Base-by-base conservation (phyloP, 768 basidiomycete species). In the Leccinum boreale region DNA sequence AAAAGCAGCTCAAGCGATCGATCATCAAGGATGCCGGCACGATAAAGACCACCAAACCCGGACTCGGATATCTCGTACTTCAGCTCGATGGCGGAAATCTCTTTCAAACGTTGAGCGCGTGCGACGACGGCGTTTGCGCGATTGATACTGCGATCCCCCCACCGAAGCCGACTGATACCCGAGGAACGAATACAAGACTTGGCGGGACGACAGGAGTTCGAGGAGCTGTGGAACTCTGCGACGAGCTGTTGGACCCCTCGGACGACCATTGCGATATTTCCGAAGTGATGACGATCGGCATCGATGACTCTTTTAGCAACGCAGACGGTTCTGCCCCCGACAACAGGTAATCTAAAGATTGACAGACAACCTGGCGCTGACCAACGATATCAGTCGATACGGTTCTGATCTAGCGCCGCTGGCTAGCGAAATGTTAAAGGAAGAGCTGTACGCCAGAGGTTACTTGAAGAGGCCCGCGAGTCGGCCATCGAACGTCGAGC, bases 371-470 rank as follows among this genome's bases (percentile, higher is more conserved):
- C 19, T 31, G 28, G 3, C 42, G 11, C 59, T 60, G 26, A 61
- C 39, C 29, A n/a, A 50, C 12, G 49, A 50, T 23, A 28, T 8
- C 54, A 70, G 65, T 26, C 53, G 24, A 26, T 39, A 14, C 19
- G 19, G 28, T 21, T 47, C 33, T 31, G 49, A 52, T 60, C 60
- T 70, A 26, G 61, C 61, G 1, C 70, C 69, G 10, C 51, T 73
- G 31, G 71, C 71, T 1, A 70, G 71, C 19, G 58, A 73, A 51
- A 33, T n/a, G 10, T 52, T 72, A 53, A 70, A 56, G 53, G 61
- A 72, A 51, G 70, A 72, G 49, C 58, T 72, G 3, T 72, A 67
- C 49, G 36, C 47, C 53, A 60, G 60, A 53, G 71, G 71, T 17
- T 73, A 70, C 58, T 17, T 69, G 45, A 65, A 57, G 56, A 56